These are phyloP conservation scores for Phytophthora cryptogea DNA, from an alignment of 352 stramenopile species.

Conservation along the genomic window DNA sequence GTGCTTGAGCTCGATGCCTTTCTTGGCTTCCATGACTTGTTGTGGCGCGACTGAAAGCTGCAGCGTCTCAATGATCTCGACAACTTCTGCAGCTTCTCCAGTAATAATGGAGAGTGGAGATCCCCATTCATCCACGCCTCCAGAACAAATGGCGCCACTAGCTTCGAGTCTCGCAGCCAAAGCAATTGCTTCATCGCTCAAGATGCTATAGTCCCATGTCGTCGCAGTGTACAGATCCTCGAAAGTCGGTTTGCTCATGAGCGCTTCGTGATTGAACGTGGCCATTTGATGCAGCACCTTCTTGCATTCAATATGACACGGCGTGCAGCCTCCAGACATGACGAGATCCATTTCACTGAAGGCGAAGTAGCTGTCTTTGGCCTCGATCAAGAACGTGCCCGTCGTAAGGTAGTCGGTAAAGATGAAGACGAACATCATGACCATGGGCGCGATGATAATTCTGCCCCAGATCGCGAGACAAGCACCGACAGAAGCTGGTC, in stretches of 20 bases:
- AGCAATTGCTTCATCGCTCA: constrained; percentile 6
- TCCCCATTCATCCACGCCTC: constrained; percentile 31
- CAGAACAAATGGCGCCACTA: constrained; percentile 24
- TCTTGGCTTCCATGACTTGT: constrained; percentile 18
- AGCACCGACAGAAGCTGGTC: constrained; percentile 27
- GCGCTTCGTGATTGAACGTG: constrained; percentile 21
- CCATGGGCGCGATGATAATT: constrained; percentile 25
- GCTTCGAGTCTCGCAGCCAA: constrained; percentile 20
- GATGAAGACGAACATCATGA: constrained; percentile 22
- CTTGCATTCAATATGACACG: constrained; percentile 21
- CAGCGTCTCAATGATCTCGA: constrained; percentile 26
- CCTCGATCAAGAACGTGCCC: constrained; percentile 26
- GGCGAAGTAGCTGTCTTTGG: constrained; percentile 34
- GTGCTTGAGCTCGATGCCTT: constrained; percentile 15
- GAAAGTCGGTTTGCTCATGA: constrained; percentile 33
- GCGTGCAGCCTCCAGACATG: constrained; percentile 30
- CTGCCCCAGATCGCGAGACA: constrained; percentile 26
- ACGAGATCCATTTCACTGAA: constrained; percentile 32
- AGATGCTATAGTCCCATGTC: constrained; percentile 22
- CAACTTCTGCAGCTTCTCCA: constrained; percentile 18
- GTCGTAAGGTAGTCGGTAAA: constrained; percentile 34
- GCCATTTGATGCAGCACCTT: constrained; percentile 28
- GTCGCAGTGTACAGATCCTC: constrained; percentile 25
- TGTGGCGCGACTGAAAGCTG: constrained; percentile 19
- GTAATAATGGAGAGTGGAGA: constrained; percentile 29